phyloP scores from a whole-genome alignment of 768 basidiomycete genomes.

The Suillus tomentosus region DNA sequence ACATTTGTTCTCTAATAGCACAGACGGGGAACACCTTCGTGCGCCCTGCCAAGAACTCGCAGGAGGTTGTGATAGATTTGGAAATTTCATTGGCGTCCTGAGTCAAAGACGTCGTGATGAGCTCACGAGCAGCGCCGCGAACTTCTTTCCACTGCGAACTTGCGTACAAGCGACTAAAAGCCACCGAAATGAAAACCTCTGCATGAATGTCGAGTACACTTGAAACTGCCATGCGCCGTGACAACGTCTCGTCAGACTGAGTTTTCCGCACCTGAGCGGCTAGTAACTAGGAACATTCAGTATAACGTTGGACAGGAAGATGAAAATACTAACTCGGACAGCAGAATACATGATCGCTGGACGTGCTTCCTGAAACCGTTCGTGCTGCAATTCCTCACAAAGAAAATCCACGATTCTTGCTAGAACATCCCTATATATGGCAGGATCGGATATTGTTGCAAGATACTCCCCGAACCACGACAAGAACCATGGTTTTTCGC shows the following conservation, averaged over 20 bases:
- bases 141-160: slow-evolving; percentile 44
- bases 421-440: slow-evolving; percentile 63
- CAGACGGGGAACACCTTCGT: slow-evolving; percentile 36
- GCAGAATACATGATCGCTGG: slow-evolving; percentile 63
- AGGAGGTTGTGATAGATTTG: slow-evolving; percentile 35
- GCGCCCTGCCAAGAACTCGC: slow-evolving; percentile 32
- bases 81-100: slow-evolving; percentile 38
- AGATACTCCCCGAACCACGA: slow-evolving; percentile 70
- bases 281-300: slow-evolving; percentile 34
- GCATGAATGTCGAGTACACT: slow-evolving; percentile 54
- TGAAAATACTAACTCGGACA: slow-evolving; percentile 53
- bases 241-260: slow-evolving; percentile 27
- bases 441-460: slow-evolving; percentile 49
- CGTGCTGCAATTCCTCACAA: slow-evolving; percentile 81
- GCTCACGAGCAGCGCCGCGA: slow-evolving; percentile 41
- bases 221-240: slow-evolving; percentile 33
- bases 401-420: slow-evolving; percentile 73
- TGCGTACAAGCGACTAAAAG: slow-evolving; percentile 43
- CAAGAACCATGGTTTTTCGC: slow-evolving; percentile 50
- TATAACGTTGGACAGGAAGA: slow-evolving; percentile 4
- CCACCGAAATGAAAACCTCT: slow-evolving; percentile 46
- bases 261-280: slow-evolving; percentile 35
- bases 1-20: slow-evolving; percentile 58
- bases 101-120: slow-evolving; percentile 39
- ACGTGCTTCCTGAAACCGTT: slow-evolving; percentile 60